A percentile compares a stretch with the other conserved stretches of the same genome.
Evolutionary conservation across 2,329 filamentous ascomycete species (phyloP).

Genomic region (Nectriaceae sp.): DNA sequence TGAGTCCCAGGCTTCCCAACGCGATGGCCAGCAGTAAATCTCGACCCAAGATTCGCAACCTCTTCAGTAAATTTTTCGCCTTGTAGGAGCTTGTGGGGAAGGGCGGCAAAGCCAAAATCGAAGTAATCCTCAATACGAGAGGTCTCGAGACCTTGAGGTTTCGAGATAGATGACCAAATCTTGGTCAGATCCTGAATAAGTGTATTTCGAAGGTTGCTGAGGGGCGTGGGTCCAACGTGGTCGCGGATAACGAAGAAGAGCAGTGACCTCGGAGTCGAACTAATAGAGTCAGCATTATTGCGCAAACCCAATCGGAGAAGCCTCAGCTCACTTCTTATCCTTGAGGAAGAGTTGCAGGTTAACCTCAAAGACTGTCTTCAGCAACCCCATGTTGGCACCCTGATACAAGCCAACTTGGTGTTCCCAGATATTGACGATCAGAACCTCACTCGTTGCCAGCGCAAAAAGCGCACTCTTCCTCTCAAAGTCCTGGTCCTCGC

Average conservation of each 20-base stretch:
- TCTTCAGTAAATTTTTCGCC: constrained; percentile 86
- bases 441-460: constrained; percentile 92
- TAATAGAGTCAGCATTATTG: constrained; percentile 38
- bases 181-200: constrained; percentile 86
- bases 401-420: constrained; percentile 98
- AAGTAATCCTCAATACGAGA: constrained; percentile 96
- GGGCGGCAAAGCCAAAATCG: constrained; percentile 93
- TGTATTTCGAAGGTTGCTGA: constrained; percentile 87
- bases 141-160: constrained; percentile 83
- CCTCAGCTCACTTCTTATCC: constrained; percentile 74
- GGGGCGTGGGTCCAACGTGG: constrained; percentile 87
- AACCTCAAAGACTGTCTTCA: constrained; percentile 99
- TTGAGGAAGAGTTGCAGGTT: constrained; percentile 97
- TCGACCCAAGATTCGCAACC: constrained; percentile 74
- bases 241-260: constrained; percentile 99
- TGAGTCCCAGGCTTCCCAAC: constrained; percentile 63
- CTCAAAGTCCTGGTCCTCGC: constrained; percentile 98
- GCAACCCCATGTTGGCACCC: constrained; percentile 95
- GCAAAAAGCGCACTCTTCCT: constrained; percentile 97
- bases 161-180: constrained; percentile 91
- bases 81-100: constrained; percentile 96
- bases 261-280: constrained; percentile 83
- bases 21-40: constrained; percentile 82
- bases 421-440: constrained; percentile 99
- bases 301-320: constrained; percentile 2